phyloP scores from a whole-genome alignment of 768 basidiomycete genomes.

The Dentipellis fragilis region DNA sequence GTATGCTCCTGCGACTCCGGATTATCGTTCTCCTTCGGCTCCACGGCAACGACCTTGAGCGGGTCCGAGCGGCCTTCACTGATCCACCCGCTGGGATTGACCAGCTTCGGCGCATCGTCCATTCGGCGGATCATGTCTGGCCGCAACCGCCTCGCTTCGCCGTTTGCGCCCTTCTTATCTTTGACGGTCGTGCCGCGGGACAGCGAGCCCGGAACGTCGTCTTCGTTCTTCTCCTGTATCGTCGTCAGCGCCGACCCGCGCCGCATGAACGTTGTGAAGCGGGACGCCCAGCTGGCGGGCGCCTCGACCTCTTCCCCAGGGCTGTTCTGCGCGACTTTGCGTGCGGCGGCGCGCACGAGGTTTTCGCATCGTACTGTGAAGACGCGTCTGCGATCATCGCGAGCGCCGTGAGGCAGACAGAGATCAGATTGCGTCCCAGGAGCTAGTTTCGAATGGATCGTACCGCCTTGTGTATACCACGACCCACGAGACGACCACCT shows the following conservation, averaged over 20 bases:
- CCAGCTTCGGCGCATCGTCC: slow-evolving; percentile 54
- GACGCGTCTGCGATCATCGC: slow-evolving; percentile 6
- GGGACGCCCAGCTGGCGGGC: background rate
- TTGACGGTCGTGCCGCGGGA: background rate
- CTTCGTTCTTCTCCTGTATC: background rate
- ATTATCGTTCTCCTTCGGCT: background rate
- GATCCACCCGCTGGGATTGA: slow-evolving; percentile 70
- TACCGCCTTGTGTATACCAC: slow-evolving; percentile 73
- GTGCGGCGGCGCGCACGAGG: slow-evolving; percentile 8
- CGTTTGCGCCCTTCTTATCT: background rate
- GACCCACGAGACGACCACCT: slow-evolving; percentile 76
- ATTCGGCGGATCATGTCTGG: slow-evolving; percentile 74
- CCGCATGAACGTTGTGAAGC: slow-evolving; percentile 3
- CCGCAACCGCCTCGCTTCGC: slow-evolving; percentile 23
- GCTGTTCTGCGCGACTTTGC: background rate
- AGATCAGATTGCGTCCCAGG: background rate
- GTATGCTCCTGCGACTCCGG: background rate
- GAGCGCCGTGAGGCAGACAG: background rate
- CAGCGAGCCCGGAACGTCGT: background rate
- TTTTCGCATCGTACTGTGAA: slow-evolving; percentile 10
- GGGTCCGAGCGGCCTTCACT: slow-evolving; percentile 30
- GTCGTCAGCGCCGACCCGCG: background rate
- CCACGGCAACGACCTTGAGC: background rate
- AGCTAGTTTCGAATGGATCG: slow-evolving; percentile 12
- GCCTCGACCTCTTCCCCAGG: slow-evolving; percentile 24